Conservation (phyloP, 176 grass and related monocot species). For the Lolium perenne region DNA sequence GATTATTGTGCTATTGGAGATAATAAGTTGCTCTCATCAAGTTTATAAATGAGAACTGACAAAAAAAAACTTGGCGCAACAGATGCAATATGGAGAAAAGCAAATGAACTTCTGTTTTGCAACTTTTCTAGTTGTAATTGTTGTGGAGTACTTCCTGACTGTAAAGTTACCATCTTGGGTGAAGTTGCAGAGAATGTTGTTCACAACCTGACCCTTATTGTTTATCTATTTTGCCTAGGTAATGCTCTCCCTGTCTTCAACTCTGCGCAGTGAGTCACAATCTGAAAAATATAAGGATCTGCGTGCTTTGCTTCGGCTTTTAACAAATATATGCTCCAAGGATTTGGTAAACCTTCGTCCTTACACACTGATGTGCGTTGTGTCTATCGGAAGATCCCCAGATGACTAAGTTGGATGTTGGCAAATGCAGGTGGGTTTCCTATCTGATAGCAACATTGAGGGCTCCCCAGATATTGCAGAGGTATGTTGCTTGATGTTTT, state of each 20-base stretch:
- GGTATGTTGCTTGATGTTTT: constrained; percentile 51
- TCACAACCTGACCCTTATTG: constrained; percentile 11
- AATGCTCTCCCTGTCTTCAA: constrained; percentile 82
- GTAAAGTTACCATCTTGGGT: not conserved
- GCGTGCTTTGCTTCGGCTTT: constrained; percentile 94
- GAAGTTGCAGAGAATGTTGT: constrained; percentile 15
- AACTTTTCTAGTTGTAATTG: constrained; percentile 19
- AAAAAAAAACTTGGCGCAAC: not conserved
- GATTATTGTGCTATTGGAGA: not conserved
- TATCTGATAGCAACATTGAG: constrained; percentile 55
- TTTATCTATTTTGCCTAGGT: constrained; percentile 67
- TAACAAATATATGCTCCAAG: constrained; percentile 98
- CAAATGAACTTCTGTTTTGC: constrained; percentile 24
- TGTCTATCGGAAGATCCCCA: constrained; percentile 30
- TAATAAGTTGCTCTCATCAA: constrained; percentile 23
- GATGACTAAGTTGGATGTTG: constrained; percentile 45
- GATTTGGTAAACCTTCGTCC: constrained; percentile 76
- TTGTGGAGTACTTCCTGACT: not conserved
- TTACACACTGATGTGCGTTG: constrained; percentile 19
- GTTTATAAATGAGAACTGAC: constrained; percentile 14
- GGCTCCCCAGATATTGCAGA: constrained; percentile 89
- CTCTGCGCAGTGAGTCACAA: constrained; percentile 84
- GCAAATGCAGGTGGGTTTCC: constrained; percentile 90
- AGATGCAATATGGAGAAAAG: constrained; percentile 28
- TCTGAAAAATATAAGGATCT: constrained; percentile 98